A percentile compares a stretch with the other conserved stretches of the same genome.
Conservation (phyloP, 1,284 basidiomycete genomes). For the Cutaneotrichosporon arboriforme region DNA sequence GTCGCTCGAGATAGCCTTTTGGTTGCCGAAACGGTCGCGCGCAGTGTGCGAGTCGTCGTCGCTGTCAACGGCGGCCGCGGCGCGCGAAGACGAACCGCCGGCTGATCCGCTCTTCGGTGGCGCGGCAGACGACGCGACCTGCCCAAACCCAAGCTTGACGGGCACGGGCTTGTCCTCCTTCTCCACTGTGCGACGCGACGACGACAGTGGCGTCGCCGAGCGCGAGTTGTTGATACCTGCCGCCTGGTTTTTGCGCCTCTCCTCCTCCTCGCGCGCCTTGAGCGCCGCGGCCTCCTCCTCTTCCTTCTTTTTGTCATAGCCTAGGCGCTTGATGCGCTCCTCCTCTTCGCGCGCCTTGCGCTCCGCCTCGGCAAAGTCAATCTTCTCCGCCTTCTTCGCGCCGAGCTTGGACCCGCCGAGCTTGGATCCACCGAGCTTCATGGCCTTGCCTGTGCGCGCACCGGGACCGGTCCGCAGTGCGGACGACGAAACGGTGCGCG, state of each 20-base stretch:
- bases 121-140: slow-evolving; percentile 51
- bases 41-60: slow-evolving; percentile 69
- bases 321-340: slow-evolving; percentile 71
- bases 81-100: slow-evolving; percentile 36
- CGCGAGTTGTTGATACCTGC: slow-evolving; percentile 27
- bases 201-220: slow-evolving; percentile 12
- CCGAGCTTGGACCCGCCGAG: slow-evolving; percentile 58
- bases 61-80: slow-evolving; percentile 43
- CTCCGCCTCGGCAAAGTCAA: slow-evolving; percentile 90
- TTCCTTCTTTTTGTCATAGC: slow-evolving; percentile 77
- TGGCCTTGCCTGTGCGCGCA: slow-evolving; percentile 50
- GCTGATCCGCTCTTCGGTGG: slow-evolving; percentile 46
- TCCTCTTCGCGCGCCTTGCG: slow-evolving; percentile 80
- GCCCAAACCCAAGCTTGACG: slow-evolving; percentile 72
- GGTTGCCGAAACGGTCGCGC: slow-evolving; percentile 80
- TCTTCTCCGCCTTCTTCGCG: slow-evolving; percentile 68
- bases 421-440: slow-evolving; percentile 60
- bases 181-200: slow-evolving; percentile 24
- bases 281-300: slow-evolving; percentile 54
- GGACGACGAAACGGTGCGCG: slow-evolving; percentile 51
- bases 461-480: slow-evolving; percentile 44
- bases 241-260: slow-evolving; percentile 53
- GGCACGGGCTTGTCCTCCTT: slow-evolving; percentile 37
- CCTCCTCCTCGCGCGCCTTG: slow-evolving; percentile 54
- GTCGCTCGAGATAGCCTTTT: slow-evolving; percentile 92